Base-by-base conservation (phyloP, 306 rosid genomes). In the Cucurbita ficifolia region DNA sequence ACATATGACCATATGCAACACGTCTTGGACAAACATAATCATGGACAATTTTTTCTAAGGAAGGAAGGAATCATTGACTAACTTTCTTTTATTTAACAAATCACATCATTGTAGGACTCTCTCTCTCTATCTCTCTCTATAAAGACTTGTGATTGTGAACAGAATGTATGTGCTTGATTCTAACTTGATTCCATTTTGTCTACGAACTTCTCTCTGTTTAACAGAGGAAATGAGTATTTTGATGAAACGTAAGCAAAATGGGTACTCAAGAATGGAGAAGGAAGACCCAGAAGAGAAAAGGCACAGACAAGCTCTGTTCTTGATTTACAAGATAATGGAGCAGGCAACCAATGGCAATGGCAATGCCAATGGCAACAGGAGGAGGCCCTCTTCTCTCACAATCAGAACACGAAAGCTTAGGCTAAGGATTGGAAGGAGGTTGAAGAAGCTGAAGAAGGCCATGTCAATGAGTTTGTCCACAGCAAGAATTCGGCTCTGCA, bases 351-450 rank as follows among this genome's bases (percentile, higher is more conserved):
- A 2, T n/a, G 40, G 48, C 14, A 19, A 46, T 24, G 29, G 33
- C 33, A 29, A 29, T 29, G 33, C 86, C 59, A 61, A 2, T n/a
- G 40, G 48, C 21, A 12, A 46, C 62, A 70, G 80, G 29, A 74
- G 81, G 65, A 86, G 76, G 57, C 72, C 83, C 4, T 82, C 87
- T 1, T 81, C 74, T 50, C 76, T 86, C 56, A 81, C 92, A 77
- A 79, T 94, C 63, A 84, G 88, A 80, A 83, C 91, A 33, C 81
- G 91, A 0, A 91, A 85, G 81, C 35, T 94, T 80, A 94, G 83
- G 86, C 76, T 94, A 16, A 91, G 81, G 95, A 89, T 94, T 58
- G 97, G 99, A 33, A 87, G 65, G 58, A 89, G 88, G 55, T 64
- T 89, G 54, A 91, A 64, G 81, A 89, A 72, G 82, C 50, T 89